These are phyloP conservation scores for Neonectria sp. DNA, from an alignment of 2,329 filamentous ascomycete species.

Conservation along the genomic window DNA sequence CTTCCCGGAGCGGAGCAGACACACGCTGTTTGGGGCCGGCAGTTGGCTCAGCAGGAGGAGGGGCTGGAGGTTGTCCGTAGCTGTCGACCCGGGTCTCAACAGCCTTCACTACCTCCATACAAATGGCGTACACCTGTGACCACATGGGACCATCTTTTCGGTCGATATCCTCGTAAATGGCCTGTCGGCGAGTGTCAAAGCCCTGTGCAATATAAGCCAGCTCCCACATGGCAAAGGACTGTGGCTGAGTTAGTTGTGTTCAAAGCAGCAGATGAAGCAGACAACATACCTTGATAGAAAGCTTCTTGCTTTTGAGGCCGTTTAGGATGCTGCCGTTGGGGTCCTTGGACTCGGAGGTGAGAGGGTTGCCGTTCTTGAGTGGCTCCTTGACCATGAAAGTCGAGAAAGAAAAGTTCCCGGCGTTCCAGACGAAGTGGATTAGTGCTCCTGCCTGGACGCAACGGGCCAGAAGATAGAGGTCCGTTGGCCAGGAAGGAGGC, in stretches of 20 bases:
- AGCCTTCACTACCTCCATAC: constrained; percentile 77
- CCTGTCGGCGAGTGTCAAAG: constrained; percentile 81
- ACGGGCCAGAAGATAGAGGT: constrained; percentile 68
- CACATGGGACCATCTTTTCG: constrained; percentile 85
- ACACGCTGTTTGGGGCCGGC: constrained; percentile 52
- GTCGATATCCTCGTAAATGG: constrained; percentile 90
- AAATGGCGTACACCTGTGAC: constrained; percentile 81
- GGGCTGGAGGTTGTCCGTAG: constrained; percentile 64
- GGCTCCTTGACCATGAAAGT: constrained; percentile 86
- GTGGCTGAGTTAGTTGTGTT: constrained; percentile 38
- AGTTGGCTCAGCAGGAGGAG: constrained; percentile 51
- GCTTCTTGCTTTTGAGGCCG: constrained; percentile 87
- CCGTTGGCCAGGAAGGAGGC: constrained; percentile 71
- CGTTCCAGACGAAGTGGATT: constrained; percentile 81
- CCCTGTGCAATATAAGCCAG: constrained; percentile 83
- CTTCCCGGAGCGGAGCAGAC: constrained; percentile 60
- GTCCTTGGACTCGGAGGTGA: constrained; percentile 89
- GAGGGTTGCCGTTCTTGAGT: constrained; percentile 85
- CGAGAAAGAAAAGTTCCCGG: constrained; percentile 83
- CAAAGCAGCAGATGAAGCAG: not conserved
- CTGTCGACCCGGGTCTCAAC: constrained; percentile 78
- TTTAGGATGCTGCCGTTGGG: constrained; percentile 91
- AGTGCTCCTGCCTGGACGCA: constrained; percentile 75
- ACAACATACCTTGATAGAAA: constrained; percentile 75
- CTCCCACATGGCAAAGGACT: constrained; percentile 94